These are phyloP conservation scores for Penicillium mononematosum DNA, from an alignment of 495 filamentous ascomycete genomes.

Conservation along the genomic window DNA sequence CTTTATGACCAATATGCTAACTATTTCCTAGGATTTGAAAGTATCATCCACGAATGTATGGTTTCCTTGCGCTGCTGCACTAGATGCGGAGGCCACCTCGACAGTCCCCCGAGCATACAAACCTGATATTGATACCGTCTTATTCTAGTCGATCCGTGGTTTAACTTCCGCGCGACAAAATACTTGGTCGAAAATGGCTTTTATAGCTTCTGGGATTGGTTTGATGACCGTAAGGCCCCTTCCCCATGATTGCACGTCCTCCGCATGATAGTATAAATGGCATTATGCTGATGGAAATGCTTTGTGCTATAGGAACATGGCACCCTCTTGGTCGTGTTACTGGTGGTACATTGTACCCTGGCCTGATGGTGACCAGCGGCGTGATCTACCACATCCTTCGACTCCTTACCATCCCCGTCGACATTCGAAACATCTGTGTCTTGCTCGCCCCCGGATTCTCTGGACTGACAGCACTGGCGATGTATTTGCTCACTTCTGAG, in stretches of 20 bases:
- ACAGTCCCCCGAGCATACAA: conserved; percentile 7
- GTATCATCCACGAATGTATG: conserved; percentile 99
- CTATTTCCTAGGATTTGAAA: conserved; percentile 77
- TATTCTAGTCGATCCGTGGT: conserved; percentile 94
- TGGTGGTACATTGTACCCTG: conserved; percentile 96
- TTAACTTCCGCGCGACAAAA: conserved; percentile 98
- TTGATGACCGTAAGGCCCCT: conserved; percentile 80
- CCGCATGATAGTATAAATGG: conserved; percentile 6
- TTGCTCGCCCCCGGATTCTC: conserved; percentile 95
- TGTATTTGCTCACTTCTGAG: conserved; percentile 95
- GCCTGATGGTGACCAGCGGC: conserved; percentile 98
- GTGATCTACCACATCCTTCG: conserved; percentile 93
- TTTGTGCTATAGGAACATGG: conserved; percentile 74
- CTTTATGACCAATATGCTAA: neutral
- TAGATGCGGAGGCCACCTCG: conserved; percentile 12
- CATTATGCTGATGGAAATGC: conserved; percentile 23
- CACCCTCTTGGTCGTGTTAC: conserved; percentile 98
- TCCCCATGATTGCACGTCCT: conserved; percentile 12
- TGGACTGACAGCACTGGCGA: conserved; percentile 87
- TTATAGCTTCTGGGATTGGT: conserved; percentile 99
- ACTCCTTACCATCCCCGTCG: conserved; percentile 88
- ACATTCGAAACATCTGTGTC: conserved; percentile 98
- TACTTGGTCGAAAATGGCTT: conserved; percentile 96
- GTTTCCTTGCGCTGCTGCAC: conserved; percentile 25
- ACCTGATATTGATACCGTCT: conserved; percentile 24